phyloP scores from a whole-genome alignment of 2,329 filamentous ascomycete species.

The Botrytis fragariae region DNA sequence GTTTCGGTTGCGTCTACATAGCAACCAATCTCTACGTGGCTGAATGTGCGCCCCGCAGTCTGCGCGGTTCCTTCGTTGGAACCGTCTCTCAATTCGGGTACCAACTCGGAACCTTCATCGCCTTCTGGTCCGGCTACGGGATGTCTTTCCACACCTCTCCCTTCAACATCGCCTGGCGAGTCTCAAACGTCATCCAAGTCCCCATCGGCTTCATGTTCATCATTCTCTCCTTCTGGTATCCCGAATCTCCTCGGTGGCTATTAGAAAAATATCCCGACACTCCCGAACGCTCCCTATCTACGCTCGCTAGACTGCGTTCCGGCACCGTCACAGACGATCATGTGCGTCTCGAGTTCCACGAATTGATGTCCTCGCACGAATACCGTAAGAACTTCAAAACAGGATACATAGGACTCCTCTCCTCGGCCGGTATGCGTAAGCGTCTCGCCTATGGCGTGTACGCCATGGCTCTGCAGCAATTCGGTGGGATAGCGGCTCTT shows the following conservation, averaged over 20 bases:
- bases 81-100: slow-evolving; percentile 45
- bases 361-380: slow-evolving; percentile 69
- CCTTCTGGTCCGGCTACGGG: slow-evolving; percentile 46
- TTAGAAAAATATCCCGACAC: slow-evolving; percentile 57
- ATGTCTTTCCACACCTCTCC: slow-evolving; percentile 44
- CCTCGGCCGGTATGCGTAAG: slow-evolving; percentile 66
- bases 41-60: slow-evolving; percentile 42
- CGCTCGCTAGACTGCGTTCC: slow-evolving; percentile 59
- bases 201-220: slow-evolving; percentile 48
- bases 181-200: slow-evolving; percentile 45
- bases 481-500: slow-evolving; percentile 69
- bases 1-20: slow-evolving; percentile 45
- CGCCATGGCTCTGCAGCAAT: slow-evolving; percentile 68
- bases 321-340: slow-evolving; percentile 65
- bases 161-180: slow-evolving; percentile 45
- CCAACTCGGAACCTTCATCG: slow-evolving; percentile 45
- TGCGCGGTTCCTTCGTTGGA: slow-evolving; percentile 44
- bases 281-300: slow-evolving; percentile 56
- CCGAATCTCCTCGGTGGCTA: slow-evolving; percentile 67
- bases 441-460: slow-evolving; percentile 63
- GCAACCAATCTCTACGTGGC: slow-evolving; percentile 45
- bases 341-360: slow-evolving; percentile 62
- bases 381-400: slow-evolving; percentile 59
- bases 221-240: slow-evolving; percentile 60
- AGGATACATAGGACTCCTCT: slow-evolving; percentile 63